A percentile compares a stretch with the other conserved stretches of the same genome.
Conservation (phyloP, 202 grass and related monocot species). For the Dendrocalamus latiflorus region DNA sequence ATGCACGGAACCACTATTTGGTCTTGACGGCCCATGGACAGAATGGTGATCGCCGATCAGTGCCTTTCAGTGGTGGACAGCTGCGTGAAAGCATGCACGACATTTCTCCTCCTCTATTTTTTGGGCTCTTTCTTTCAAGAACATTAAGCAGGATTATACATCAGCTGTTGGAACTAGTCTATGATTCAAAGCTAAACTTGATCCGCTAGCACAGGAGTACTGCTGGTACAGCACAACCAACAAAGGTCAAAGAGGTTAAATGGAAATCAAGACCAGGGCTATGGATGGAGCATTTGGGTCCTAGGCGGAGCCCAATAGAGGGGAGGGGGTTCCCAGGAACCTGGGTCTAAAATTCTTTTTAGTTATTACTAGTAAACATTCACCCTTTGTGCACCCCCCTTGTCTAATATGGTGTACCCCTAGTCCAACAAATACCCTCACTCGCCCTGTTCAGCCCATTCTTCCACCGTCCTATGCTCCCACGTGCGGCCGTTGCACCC, state of each 20-base stretch:
- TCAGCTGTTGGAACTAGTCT: neutral
- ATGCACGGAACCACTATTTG: constrained; percentile 2
- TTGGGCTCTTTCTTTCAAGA: neutral
- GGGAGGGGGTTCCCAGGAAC: too few relatives aligned
- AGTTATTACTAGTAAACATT: too few relatives aligned
- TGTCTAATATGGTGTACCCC: too few relatives aligned
- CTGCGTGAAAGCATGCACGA: neutral
- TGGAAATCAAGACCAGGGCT: neutral
- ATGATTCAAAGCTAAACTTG: neutral
- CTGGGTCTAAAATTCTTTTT: too few relatives aligned
- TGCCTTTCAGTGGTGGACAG: neutral
- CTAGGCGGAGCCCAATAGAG: too few relatives aligned
- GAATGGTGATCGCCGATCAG: neutral
- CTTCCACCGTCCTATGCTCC: too few relatives aligned
- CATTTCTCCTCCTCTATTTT: neutral
- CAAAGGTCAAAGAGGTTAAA: neutral
- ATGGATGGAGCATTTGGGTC: neutral
- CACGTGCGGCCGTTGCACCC: too few relatives aligned
- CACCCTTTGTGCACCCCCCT: too few relatives aligned
- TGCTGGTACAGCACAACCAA: neutral
- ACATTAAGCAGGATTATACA: neutral
- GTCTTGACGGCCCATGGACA: neutral
- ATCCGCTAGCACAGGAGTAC: neutral
- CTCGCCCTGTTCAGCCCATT: too few relatives aligned
- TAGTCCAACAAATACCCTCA: too few relatives aligned